A percentile compares a stretch with the other conserved stretches of the same genome.
Conservation (phyloP, 345 rosid species). For the Nephelium lappaceum region DNA sequence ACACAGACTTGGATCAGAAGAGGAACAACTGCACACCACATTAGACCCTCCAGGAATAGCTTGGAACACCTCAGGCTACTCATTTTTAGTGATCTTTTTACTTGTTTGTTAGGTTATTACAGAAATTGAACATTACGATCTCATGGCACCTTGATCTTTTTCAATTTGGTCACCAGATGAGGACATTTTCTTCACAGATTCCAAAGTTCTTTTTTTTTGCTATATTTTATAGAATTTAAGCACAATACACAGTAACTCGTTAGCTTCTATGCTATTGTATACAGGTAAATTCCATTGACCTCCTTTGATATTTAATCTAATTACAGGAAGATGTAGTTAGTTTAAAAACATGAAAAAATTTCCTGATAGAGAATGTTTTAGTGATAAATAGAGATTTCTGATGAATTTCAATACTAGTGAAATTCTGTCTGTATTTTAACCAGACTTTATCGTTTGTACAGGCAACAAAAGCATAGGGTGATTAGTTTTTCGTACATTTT, state of each 20-base stretch:
- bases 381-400: too few species aligned
- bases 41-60: slow-evolving; percentile 7
- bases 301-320: not conserved
- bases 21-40: slow-evolving; percentile 15
- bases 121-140: not conserved
- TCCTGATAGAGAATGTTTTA: too few species aligned
- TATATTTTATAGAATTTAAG: slow-evolving; percentile 10
- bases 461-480: too few species aligned
- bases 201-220: slow-evolving; percentile 23
- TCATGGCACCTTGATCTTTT: slow-evolving; percentile 11
- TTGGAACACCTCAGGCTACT: slow-evolving; percentile 9
- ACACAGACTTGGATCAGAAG: slow-evolving; percentile 21
- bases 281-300: not conserved
- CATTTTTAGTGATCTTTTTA: slow-evolving; percentile 23
- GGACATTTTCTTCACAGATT: slow-evolving; percentile 34
- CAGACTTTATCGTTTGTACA: too few species aligned
- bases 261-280: slow-evolving; percentile 1
- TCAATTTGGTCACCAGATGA: slow-evolving; percentile 7
- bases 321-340: too few species aligned
- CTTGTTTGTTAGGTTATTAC: slow-evolving; percentile 13
- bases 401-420: too few species aligned
- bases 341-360: too few species aligned
- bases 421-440: too few species aligned
- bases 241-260: slow-evolving; percentile 2
- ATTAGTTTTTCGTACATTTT: too few species aligned